Evolutionary conservation across 2,329 filamentous ascomycete species (phyloP).

Genomic region (Sarocladium kiliense): DNA sequence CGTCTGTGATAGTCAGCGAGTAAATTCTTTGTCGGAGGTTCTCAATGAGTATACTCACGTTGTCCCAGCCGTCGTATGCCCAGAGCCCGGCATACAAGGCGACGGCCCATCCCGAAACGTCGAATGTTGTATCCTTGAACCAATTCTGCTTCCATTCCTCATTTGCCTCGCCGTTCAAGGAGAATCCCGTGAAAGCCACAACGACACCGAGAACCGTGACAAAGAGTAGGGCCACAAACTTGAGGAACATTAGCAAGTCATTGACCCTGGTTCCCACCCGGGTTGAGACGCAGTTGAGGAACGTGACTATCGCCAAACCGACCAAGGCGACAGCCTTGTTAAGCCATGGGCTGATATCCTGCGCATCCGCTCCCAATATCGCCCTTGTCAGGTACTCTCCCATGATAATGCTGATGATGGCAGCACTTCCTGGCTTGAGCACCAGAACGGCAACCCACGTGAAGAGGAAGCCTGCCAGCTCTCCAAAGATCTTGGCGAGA

Average conservation of each 20-base stretch:
- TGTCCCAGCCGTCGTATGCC: constrained; percentile 99
- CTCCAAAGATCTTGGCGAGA: constrained; percentile 91
- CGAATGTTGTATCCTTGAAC: constrained; percentile 80
- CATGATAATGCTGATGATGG: constrained; percentile 96
- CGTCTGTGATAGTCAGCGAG: constrained; percentile 51
- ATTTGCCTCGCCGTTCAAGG: constrained; percentile 69
- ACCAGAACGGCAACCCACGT: constrained; percentile 95
- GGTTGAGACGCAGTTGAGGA: constrained; percentile 88
- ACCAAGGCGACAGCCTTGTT: constrained; percentile 81
- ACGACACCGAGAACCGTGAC: constrained; percentile 86
- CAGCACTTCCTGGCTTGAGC: constrained; percentile 85
- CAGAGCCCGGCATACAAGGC: constrained; percentile 93
- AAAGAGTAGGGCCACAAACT: constrained; percentile 83
- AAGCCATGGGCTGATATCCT: constrained; percentile 77
- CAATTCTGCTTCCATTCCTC: constrained; percentile 85
- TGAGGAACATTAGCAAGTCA: constrained; percentile 94
- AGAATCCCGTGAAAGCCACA: constrained; percentile 80
- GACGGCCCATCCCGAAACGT: constrained; percentile 84
- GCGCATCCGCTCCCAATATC: constrained; percentile 78
- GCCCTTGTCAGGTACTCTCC: constrained; percentile 94
- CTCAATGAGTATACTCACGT: constrained; percentile 55
- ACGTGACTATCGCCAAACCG: constrained; percentile 70
- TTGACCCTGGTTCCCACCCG: constrained; percentile 81
- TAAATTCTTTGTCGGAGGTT: constrained; percentile 16
- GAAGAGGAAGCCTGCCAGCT: constrained; percentile 88